Conservation (phyloP, 2,329 filamentous ascomycete species). For the Neobulgaria alba region DNA sequence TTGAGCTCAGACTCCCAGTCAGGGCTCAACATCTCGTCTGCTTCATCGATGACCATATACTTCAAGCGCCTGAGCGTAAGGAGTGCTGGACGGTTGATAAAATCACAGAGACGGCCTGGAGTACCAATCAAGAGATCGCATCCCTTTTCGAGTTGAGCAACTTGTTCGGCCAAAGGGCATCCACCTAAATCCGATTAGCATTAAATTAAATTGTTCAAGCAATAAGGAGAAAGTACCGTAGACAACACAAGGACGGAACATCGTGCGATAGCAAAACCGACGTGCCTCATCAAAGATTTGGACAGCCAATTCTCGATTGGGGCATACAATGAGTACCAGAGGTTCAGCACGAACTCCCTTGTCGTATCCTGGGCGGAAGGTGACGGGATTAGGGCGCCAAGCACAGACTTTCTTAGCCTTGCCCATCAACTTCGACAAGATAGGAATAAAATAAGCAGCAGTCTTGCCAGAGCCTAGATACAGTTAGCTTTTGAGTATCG, state of each 20-base stretch:
- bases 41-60: slow-evolving; percentile 83
- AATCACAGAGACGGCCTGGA: slow-evolving; percentile 76
- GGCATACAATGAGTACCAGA: slow-evolving; percentile 74
- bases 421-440: slow-evolving; percentile 86
- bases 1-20: slow-evolving; percentile 74
- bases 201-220: no score
- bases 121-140: slow-evolving; percentile 87
- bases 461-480: slow-evolving; percentile 85
- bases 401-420: slow-evolving; percentile 85
- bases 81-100: slow-evolving; percentile 63
- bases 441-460: slow-evolving; percentile 81
- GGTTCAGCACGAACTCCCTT: slow-evolving; percentile 66
- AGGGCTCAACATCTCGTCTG: slow-evolving; percentile 77
- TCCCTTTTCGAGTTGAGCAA: slow-evolving; percentile 65
- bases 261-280: slow-evolving; percentile 87
- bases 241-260: slow-evolving; percentile 82
- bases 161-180: slow-evolving; percentile 60
- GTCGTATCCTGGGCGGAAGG: slow-evolving; percentile 41
- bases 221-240: slow-evolving; percentile 55
- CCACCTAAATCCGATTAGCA: slow-evolving; percentile 40
- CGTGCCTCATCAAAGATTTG: slow-evolving; percentile 95
- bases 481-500: not conserved
- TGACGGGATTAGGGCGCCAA: slow-evolving; percentile 57
- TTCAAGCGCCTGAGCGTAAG: slow-evolving; percentile 69
- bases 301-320: slow-evolving; percentile 81